Conservation (phyloP, 78 protist genomes). For the Monosiga brevicollis region DNA sequence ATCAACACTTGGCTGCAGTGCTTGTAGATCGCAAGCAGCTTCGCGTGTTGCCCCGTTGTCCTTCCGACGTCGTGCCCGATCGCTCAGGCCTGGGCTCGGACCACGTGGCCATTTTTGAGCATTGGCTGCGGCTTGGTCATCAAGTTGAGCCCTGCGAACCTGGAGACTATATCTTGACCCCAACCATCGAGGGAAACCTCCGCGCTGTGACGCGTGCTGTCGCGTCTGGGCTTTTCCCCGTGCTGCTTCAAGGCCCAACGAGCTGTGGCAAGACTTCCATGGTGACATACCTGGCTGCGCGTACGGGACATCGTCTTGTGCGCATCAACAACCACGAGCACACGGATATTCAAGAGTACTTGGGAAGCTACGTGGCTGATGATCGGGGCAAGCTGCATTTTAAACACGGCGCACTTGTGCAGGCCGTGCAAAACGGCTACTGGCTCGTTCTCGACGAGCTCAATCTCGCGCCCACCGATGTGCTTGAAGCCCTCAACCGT, state of each 20-base stretch:
- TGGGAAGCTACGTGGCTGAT: slow-evolving; percentile 88
- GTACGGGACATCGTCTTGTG: slow-evolving; percentile 81
- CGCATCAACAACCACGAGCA: slow-evolving; percentile 99
- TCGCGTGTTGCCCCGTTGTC: neutral
- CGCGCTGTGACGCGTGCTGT: slow-evolving; percentile 67
- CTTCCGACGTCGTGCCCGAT: neutral
- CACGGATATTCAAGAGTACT: slow-evolving; percentile 98
- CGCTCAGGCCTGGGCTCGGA: no score
- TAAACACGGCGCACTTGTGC: slow-evolving; percentile 89
- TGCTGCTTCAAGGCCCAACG: slow-evolving; percentile 89
- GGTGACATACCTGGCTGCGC: slow-evolving; percentile 87
- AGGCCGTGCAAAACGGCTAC: slow-evolving; percentile 90
- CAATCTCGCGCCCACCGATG: slow-evolving; percentile 99
- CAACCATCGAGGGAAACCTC: slow-evolving; percentile 43
- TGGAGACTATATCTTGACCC: slow-evolving; percentile 47
- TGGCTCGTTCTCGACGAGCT: slow-evolving; percentile 99
- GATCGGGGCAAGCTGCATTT: slow-evolving; percentile 71
- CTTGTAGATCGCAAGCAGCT: neutral
- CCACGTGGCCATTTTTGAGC: no score
- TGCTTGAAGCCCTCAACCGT: slow-evolving; percentile 98
- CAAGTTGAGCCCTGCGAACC: neutral
- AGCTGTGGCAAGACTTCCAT: slow-evolving; percentile 87
- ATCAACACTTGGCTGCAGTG: neutral
- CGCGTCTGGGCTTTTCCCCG: slow-evolving; percentile 57
- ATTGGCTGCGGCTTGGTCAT: neutral